phyloP scores from a whole-genome alignment of 805 yeast genomes.

The Hanseniaspora nectarophila region DNA sequence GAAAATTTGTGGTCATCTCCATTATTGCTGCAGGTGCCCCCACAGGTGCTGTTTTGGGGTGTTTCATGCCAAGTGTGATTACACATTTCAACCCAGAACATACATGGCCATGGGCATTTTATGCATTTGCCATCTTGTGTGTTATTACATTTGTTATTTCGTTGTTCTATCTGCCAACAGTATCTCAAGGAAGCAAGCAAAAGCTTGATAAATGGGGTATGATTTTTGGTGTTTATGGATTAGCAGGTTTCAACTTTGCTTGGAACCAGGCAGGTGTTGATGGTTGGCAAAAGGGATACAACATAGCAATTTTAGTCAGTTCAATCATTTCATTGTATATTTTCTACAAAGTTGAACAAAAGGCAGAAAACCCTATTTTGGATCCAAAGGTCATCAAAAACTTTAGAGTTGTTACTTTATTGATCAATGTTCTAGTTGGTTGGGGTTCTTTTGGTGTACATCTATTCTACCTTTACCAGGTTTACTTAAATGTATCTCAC shows the following conservation, averaged over 20 bases:
- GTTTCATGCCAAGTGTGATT: conserved; percentile 6
- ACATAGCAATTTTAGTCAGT: conserved; percentile 43
- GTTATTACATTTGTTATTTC: conserved; percentile 18
- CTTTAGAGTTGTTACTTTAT: conserved; percentile 35
- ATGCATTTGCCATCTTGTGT: conserved; percentile 22
- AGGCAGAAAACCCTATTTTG: conserved; percentile 38
- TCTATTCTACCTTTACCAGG: conserved; percentile 51
- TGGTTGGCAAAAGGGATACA: conserved; percentile 54
- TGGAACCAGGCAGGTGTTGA: conserved; percentile 67
- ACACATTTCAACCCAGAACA: conserved; percentile 5
- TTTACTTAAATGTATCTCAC: conserved; percentile 39
- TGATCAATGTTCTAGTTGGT: conserved; percentile 45
- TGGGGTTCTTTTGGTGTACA: conserved; percentile 74
- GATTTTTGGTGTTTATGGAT: conserved; percentile 29
- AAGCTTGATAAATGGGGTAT: conserved; percentile 33
- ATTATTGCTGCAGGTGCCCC: conserved; percentile 51
- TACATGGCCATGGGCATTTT: conserved; percentile 27
- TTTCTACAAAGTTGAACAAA: conserved; percentile 42
- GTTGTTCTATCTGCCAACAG: conserved; percentile 14
- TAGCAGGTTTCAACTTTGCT: conserved; percentile 52
- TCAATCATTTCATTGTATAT: conserved; percentile 34
- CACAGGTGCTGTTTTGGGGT: conserved; percentile 44
- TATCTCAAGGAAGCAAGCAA: conserved; percentile 19
- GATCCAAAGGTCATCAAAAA: conserved; percentile 40
- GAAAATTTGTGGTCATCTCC: conserved; percentile 43